Evolutionary conservation across 2,329 filamentous ascomycete genomes (phyloP), one percentile per base, ranked within the genome.

Genomic region (Fusarium oxysporum): DNA sequence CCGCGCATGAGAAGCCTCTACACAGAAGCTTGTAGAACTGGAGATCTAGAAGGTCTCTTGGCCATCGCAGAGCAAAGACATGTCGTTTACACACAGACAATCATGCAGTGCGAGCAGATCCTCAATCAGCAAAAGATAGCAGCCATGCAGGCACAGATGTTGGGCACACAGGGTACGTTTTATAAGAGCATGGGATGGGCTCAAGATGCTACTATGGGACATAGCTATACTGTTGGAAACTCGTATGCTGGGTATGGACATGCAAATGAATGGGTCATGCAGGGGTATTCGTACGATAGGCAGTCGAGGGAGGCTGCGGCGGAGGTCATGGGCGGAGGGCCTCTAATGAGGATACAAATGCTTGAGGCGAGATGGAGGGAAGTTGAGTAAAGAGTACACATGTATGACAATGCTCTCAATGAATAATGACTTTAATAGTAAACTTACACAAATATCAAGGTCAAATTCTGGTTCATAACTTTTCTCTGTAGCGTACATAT

Each of bases 1-100:
- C 74, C 77, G 30, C 81, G 81, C 16, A 83, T 84, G 78, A 80
- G 82, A 11, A 53, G 65, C 1, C 54, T 82, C 1, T 83, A 82
- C 68, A 63, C 60, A 3, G 72, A 79, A 30, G 80, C 81, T 5
- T 81, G 81, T 50, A 43, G 47, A 10, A 59, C 73, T 8, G 69
- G 56, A 2, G 71, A 78, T 38, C 72, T 78, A 1, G 68, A 78
- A 8, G 55, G 63, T 3, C 70, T 85, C 35, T 66, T 83, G 1
- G 53, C 62, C 4, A 66, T 70, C 7, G 77, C 80, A 3, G 72
- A 66, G 19, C 76, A 76, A 11, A 66, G 77, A 8, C 80, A 78
- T 9, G 19, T 57, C 4, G 75, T 83, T 3, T 83, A 82, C 57
- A 58, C 63, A 3, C 70, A 83, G 59, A 84, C 82, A 3, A 75